Evolutionary conservation across 2,329 filamentous ascomycete genomes (phyloP).

Genomic region (Tothia fuscella): DNA sequence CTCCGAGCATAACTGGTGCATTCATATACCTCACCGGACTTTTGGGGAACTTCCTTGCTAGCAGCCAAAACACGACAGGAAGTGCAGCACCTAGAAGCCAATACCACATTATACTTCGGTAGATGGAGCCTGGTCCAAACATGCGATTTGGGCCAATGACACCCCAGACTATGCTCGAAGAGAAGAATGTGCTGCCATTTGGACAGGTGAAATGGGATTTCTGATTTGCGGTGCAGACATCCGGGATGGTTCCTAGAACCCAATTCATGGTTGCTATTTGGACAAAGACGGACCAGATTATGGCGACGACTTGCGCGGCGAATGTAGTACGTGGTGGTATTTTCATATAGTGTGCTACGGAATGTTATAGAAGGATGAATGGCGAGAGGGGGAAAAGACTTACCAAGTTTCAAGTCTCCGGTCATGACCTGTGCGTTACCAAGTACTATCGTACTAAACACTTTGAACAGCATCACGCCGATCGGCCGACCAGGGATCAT

Average conservation of each 20-base stretch:
- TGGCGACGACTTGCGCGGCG: constrained; percentile 52
- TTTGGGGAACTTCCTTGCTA: constrained; percentile 50
- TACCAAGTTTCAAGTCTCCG: constrained; percentile 12
- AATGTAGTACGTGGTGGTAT: constrained; percentile 55
- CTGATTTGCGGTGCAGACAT: constrained; percentile 49
- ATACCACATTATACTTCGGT: constrained; percentile 55
- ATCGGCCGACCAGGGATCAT: constrained; percentile 36
- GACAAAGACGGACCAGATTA: constrained; percentile 53
- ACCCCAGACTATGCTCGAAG: constrained; percentile 52
- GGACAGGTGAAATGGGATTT: constrained; percentile 49
- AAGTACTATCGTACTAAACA: constrained; percentile 1
- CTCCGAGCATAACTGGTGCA: constrained; percentile 57
- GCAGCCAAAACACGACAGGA: constrained; percentile 50
- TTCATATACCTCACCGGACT: constrained; percentile 53
- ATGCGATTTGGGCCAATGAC: constrained; percentile 59
- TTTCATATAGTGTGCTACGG: constrained; percentile 42
- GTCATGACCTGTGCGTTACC: constrained; percentile 19
- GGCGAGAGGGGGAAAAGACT: constrained; percentile 15
- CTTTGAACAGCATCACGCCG: constrained; percentile 40
- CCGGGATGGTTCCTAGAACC: constrained; percentile 43
- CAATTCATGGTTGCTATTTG: constrained; percentile 54
- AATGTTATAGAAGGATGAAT: no score
- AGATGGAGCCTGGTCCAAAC: constrained; percentile 52
- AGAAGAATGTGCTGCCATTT: constrained; percentile 47
- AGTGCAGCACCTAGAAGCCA: constrained; percentile 54